A percentile compares a stretch with the other conserved stretches of the same genome.
Evolutionary conservation across 331 rosid species (phyloP).

Genomic region (Telfairia occidentalis): DNA sequence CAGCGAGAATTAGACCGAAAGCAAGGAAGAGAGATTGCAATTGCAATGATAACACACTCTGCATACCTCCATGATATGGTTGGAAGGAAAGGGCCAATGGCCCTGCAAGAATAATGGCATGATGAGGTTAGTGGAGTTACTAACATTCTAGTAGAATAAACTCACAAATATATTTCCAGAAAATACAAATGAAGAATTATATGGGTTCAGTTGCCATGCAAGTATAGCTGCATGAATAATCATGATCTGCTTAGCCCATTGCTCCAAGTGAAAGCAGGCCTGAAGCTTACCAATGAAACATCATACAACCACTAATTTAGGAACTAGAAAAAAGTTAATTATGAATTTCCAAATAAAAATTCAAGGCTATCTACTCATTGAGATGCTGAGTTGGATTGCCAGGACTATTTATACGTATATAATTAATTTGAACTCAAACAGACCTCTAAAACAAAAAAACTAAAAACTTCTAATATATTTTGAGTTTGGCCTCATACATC

Average conservation of each 20-base stretch:
- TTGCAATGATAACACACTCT: background rate
- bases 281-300: background rate
- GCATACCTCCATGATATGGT: constrained; percentile 77
- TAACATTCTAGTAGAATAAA: background rate
- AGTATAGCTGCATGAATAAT: background rate
- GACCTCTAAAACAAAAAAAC: background rate
- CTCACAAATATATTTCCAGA: background rate
- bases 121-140: constrained; percentile 11
- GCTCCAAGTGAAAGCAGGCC: background rate
- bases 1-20: background rate
- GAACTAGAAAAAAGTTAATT: background rate
- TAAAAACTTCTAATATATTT: background rate
- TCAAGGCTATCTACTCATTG: background rate
- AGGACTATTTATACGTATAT: background rate
- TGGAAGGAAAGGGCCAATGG: constrained; percentile 84
- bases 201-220: background rate
- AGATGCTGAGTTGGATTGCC: background rate
- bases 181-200: background rate
- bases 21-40: background rate
- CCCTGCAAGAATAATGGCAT: constrained; percentile 44
- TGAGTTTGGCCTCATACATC: background rate
- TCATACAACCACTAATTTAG: background rate
- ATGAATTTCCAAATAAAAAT: background rate
- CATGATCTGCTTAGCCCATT: background rate
- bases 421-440: background rate